These are phyloP conservation scores for Aspergillus haitiensis DNA, from an alignment of 495 filamentous ascomycete species.

Conservation along the genomic window DNA sequence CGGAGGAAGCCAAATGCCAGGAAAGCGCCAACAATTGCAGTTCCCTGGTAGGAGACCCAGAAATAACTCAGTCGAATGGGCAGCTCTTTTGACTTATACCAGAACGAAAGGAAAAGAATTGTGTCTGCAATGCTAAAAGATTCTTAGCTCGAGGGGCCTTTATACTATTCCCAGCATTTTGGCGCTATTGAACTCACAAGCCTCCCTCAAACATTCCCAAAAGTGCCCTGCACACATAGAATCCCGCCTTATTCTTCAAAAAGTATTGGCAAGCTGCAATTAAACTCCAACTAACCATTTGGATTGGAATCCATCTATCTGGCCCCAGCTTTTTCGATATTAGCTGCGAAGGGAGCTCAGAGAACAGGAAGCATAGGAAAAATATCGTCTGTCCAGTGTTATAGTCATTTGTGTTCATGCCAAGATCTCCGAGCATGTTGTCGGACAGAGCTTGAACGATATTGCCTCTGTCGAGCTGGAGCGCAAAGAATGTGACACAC, in stretches of 20 bases:
- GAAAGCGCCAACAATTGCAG: slow-evolving; percentile 66
- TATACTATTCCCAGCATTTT: slow-evolving; percentile 26
- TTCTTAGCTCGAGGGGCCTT: slow-evolving; percentile 2
- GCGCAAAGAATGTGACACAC: slow-evolving; percentile 79
- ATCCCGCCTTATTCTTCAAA: slow-evolving; percentile 59
- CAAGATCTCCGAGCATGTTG: slow-evolving; percentile 61
- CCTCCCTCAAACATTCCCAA: slow-evolving; percentile 77
- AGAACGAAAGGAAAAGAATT: slow-evolving; percentile 73
- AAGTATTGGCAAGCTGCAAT: slow-evolving; percentile 69
- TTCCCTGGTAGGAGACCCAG: slow-evolving; percentile 68
- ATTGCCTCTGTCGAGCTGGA: slow-evolving; percentile 80
- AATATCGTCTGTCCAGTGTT: slow-evolving; percentile 78
- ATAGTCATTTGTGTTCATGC: slow-evolving; percentile 71
- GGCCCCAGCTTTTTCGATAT: slow-evolving; percentile 74
- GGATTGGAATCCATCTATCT: slow-evolving; percentile 81
- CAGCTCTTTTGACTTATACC: slow-evolving; percentile 69
- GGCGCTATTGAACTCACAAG: slow-evolving; percentile 44
- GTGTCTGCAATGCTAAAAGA: slow-evolving; percentile 44
- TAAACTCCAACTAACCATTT: slow-evolving; percentile 77
- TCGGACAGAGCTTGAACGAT: slow-evolving; percentile 70
- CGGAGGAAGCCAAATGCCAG: slow-evolving; percentile 72
- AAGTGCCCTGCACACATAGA: slow-evolving; percentile 62
- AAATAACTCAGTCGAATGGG: slow-evolving; percentile 65
- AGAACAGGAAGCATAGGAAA: slow-evolving; percentile 61
- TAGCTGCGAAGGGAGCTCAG: slow-evolving; percentile 73